Percentiles rank a stretch among this genome's conserved stretches.
Conservation (phyloP, 176 grass and related monocot genomes). For the Melocanna baccifera region DNA sequence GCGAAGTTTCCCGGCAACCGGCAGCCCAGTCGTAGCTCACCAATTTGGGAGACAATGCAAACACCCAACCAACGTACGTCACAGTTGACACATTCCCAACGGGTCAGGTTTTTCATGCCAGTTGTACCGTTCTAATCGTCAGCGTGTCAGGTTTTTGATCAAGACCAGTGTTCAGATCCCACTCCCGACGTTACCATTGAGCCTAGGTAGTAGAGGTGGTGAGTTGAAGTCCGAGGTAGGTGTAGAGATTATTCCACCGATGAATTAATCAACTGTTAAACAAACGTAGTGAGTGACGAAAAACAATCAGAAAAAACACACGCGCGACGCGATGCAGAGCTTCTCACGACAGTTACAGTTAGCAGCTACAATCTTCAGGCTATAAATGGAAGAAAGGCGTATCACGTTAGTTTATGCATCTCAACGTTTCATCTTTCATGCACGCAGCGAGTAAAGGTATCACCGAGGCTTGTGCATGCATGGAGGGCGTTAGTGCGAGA, state of each 20-base stretch:
- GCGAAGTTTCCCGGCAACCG: not conserved
- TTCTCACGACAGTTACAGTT: no score
- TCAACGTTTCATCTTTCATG: not conserved
- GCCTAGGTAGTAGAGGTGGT: no score
- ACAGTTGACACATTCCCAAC: not conserved
- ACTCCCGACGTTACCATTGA: no score
- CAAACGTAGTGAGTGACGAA: no score
- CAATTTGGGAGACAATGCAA: not conserved
- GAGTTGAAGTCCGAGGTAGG: no score
- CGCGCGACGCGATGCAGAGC: no score
- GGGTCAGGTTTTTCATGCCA: not conserved
- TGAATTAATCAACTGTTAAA: not conserved
- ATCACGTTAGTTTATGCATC: not conserved
- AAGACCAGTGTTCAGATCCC: not conserved
- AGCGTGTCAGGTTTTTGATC: not conserved
- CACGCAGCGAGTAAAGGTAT: not conserved
- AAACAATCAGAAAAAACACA: no score
- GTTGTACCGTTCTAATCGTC: not conserved
- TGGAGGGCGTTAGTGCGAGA: not conserved
- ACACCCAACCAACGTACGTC: not conserved
- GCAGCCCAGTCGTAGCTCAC: not conserved
- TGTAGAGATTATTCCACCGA: not conserved
- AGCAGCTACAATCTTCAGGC: no score
- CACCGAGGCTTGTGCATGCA: not conserved
- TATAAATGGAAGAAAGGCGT: not conserved